A percentile compares a stretch with the other conserved stretches of the same genome.
Conservation (phyloP, 2,329 filamentous ascomycete species). For the Penicillium fuscoglaucum region DNA sequence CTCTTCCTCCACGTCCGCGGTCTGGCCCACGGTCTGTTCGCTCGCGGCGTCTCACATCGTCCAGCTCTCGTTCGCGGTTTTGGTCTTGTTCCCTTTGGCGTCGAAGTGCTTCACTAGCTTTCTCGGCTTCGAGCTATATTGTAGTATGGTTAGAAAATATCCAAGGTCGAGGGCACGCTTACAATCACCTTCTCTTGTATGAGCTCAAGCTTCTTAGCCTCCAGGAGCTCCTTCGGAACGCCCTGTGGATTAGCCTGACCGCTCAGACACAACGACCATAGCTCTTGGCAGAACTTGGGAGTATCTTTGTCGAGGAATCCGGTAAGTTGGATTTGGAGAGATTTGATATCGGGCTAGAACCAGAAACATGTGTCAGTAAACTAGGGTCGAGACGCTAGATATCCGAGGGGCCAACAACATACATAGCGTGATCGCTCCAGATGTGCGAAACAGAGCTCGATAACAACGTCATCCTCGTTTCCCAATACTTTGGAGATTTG, state of each 20-base stretch:
- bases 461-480: constrained; percentile 94
- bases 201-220: constrained; percentile 93
- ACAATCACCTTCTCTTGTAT: constrained; percentile 82
- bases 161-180: no score
- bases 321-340: constrained; percentile 88
- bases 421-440: constrained; percentile 76
- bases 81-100: constrained; percentile 70
- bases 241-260: constrained; percentile 86
- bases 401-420: constrained; percentile 49
- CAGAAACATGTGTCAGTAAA: constrained; percentile 26
- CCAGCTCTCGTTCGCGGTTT: constrained; percentile 69
- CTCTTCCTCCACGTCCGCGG: constrained; percentile 39
- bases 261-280: constrained; percentile 90
- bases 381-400: background rate
- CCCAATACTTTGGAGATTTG: constrained; percentile 84
- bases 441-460: constrained; percentile 73
- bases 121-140: constrained; percentile 74
- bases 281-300: constrained; percentile 81
- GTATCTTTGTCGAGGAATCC: constrained; percentile 95
- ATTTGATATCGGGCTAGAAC: constrained; percentile 86
- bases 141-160: constrained; percentile 12
- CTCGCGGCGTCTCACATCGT: constrained; percentile 62
- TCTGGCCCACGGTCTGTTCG: constrained; percentile 32
- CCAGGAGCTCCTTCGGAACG: constrained; percentile 88
- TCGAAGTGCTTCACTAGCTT: constrained; percentile 72